A percentile compares a stretch with the other conserved stretches of the same genome.
Evolutionary conservation across 768 basidiomycete species (phyloP).

Genomic region (Pulveroboletus ravenelii): DNA sequence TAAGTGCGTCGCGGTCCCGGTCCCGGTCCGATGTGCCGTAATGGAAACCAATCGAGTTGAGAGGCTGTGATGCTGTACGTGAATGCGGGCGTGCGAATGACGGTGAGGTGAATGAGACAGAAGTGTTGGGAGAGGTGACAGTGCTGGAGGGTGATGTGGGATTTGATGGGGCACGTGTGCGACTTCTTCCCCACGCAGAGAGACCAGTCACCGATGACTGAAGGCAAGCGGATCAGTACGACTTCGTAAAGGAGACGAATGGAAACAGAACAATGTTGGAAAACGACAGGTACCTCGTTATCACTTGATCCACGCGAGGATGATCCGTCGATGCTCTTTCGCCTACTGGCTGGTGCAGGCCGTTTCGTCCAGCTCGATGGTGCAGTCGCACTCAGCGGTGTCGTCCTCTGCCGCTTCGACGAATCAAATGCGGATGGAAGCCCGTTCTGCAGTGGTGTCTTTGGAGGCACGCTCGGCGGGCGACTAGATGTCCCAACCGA

Average conservation of each 20-base stretch:
- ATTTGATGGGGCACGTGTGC: slow-evolving; percentile 67
- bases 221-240: slow-evolving; percentile 8
- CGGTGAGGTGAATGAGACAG: slow-evolving; percentile 39
- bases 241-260: not conserved
- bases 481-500: slow-evolving; percentile 48
- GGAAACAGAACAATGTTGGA: not conserved
- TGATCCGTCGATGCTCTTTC: slow-evolving; percentile 68
- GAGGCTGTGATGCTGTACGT: slow-evolving; percentile 51
- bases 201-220: slow-evolving; percentile 38
- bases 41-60: slow-evolving; percentile 36
- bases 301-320: slow-evolving; percentile 51
- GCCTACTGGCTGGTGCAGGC: slow-evolving; percentile 59
- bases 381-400: slow-evolving; percentile 51
- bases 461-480: slow-evolving; percentile 56
- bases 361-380: slow-evolving; percentile 78
- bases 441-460: slow-evolving; percentile 39
- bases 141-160: slow-evolving; percentile 42
- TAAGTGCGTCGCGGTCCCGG: slow-evolving; percentile 23
- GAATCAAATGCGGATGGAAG: slow-evolving; percentile 61
- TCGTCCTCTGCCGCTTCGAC: slow-evolving; percentile 63
- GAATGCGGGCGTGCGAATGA: slow-evolving; percentile 60
- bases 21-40: slow-evolving; percentile 41
- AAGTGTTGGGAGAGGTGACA: slow-evolving; percentile 38
- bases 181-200: slow-evolving; percentile 42
- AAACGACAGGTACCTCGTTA: slow-evolving; percentile 51